These are phyloP conservation scores for Rhododendron ferrugineum DNA, from an alignment of 148 eudicot species.

Conservation along the genomic window DNA sequence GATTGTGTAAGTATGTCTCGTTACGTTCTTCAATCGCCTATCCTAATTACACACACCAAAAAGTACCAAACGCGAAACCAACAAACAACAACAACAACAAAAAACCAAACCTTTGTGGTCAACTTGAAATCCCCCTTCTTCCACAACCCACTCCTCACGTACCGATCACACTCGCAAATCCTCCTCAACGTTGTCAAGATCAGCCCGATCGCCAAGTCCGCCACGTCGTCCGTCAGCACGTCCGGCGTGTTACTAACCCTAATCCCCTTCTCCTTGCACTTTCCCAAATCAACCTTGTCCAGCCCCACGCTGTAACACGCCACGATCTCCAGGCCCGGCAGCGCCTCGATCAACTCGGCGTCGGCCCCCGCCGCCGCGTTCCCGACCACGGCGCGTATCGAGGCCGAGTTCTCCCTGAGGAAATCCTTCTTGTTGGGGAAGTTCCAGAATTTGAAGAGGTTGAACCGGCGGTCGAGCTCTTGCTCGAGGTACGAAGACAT, in stretches of 20 bases:
- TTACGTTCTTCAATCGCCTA: neutral
- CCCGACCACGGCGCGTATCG: constrained; percentile 71
- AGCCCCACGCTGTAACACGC: constrained; percentile 72
- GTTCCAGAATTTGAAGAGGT: constrained; percentile 43
- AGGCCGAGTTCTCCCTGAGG: constrained; percentile 29
- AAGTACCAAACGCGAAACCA: neutral
- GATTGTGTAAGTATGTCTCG: neutral
- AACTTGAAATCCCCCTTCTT: constrained; percentile 64
- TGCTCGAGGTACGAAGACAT: constrained; percentile 37
- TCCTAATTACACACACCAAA: neutral
- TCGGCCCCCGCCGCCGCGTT: constrained; percentile 51
- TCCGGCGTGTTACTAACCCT: constrained; percentile 81
- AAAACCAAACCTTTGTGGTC: constrained; percentile 61
- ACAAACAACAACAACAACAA: neutral
- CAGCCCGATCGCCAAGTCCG: constrained; percentile 75
- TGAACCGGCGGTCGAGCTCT: constrained; percentile 46
- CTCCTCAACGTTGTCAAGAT: constrained; percentile 54
- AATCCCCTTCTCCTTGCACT: constrained; percentile 69
- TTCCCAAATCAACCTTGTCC: constrained; percentile 70
- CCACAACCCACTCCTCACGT: constrained; percentile 77
- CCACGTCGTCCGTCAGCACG: constrained; percentile 87
- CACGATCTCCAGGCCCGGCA: constrained; percentile 70
- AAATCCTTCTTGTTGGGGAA: constrained; percentile 26
- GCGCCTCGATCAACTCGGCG: constrained; percentile 53
- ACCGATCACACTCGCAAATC: constrained; percentile 64